A percentile compares a stretch with the other conserved stretches of the same genome.
These are phyloP conservation scores for Annulohypoxylon stygium DNA, from an alignment of 495 filamentous ascomycete species.

Conservation along the genomic window DNA sequence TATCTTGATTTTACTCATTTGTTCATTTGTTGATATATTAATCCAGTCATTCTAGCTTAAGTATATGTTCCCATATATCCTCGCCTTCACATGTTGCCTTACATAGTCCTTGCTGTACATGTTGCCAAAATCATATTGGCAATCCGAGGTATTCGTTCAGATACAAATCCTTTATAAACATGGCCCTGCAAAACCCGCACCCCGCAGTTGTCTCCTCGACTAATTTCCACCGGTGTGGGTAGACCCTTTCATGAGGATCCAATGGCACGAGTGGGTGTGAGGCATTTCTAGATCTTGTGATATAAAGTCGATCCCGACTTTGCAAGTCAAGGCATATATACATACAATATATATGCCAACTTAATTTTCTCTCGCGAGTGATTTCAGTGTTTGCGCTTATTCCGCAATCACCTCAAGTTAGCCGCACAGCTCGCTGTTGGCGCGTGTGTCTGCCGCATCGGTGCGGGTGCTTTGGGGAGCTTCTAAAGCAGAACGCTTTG, in stretches of 20 bases:
- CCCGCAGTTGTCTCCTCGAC: constrained; percentile 15
- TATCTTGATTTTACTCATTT: neutral
- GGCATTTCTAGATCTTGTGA: constrained; percentile 19
- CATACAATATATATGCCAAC: neutral
- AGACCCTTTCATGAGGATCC: constrained; percentile 10
- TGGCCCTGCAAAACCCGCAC: constrained; percentile 24
- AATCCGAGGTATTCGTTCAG: constrained; percentile 20
- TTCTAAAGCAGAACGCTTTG: constrained; percentile 61
- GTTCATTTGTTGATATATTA: constrained; percentile 8
- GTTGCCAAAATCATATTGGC: constrained; percentile 31
- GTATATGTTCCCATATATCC: constrained; percentile 20
- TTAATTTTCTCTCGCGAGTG: neutral
- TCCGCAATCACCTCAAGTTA: constrained; percentile 29
- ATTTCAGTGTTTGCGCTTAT: neutral
- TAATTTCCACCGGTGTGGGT: constrained; percentile 14
- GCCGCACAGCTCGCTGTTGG: constrained; percentile 46
- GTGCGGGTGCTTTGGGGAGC: constrained; percentile 61
- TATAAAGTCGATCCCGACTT: constrained; percentile 6
- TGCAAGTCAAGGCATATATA: constrained; percentile 7
- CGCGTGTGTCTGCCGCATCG: constrained; percentile 64
- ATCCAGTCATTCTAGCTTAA: constrained; percentile 5
- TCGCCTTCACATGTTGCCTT: constrained; percentile 1
- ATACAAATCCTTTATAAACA: neutral
- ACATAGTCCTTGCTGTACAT: no score
- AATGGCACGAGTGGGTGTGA: constrained; percentile 19